phyloP scores from a whole-genome alignment of 148 eudicot species.

The Persicaria tinctoria region DNA sequence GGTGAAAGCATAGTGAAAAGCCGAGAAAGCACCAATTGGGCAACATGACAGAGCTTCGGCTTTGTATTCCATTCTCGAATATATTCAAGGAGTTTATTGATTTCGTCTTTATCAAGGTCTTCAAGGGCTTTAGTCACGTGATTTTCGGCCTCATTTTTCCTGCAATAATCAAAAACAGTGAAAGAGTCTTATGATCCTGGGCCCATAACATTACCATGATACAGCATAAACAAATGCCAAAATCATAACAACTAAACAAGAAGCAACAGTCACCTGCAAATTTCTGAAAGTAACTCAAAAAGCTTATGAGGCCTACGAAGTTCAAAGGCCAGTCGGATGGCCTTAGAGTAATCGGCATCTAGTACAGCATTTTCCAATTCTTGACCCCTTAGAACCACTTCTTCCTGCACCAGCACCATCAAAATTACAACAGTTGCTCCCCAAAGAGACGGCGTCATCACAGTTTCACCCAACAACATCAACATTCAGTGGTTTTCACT shows the following conservation, averaged over 20 bases:
- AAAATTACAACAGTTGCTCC: neutral
- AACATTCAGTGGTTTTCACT: neutral
- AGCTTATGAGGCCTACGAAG: conserved; percentile 91
- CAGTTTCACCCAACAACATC: neutral
- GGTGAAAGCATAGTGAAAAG: conserved; percentile 72
- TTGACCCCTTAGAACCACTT: conserved; percentile 75
- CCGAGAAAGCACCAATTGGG: conserved; percentile 78
- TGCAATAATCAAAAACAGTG: conserved; percentile 21
- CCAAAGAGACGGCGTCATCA: neutral
- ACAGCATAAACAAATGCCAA: neutral
- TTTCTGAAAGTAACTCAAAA: conserved; percentile 63
- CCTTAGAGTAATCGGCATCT: conserved; percentile 79
- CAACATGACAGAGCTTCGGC: conserved; percentile 84
- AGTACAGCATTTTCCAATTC: conserved; percentile 87
- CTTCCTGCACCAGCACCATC: conserved; percentile 59
- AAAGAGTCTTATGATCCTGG: neutral
- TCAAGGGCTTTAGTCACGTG: conserved; percentile 52
- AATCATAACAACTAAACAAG: neutral
- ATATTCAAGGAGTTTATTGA: conserved; percentile 65
- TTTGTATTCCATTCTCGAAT: conserved; percentile 97
- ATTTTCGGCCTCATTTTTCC: conserved; percentile 45
- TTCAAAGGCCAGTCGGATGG: conserved; percentile 86
- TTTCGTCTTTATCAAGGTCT: conserved; percentile 63
- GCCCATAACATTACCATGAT: neutral
- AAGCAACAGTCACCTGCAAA: conserved; percentile 53